These are phyloP conservation scores for Coemansia sp. DNA, from an alignment of 192 early-diverging fungal species.

Conservation along the genomic window DNA sequence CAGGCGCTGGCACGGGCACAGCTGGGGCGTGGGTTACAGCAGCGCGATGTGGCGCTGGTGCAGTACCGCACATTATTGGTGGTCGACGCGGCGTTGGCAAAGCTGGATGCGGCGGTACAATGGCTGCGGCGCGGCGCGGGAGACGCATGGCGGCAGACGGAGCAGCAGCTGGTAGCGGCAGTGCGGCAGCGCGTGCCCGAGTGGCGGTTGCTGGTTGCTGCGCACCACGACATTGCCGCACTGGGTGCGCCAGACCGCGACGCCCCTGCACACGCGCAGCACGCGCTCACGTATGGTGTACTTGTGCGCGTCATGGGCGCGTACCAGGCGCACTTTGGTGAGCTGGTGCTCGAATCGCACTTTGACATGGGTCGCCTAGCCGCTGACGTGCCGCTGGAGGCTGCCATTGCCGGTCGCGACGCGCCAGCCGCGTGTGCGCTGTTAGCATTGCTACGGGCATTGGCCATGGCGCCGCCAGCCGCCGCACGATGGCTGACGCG, in stretches of 20 bases:
- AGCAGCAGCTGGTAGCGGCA: constrained; percentile 29
- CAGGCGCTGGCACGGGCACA: constrained; percentile 15
- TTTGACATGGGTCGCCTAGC: constrained; percentile 45
- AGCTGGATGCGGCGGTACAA: constrained; percentile 24
- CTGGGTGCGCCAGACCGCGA: constrained; percentile 1
- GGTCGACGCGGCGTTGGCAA: constrained; percentile 35
- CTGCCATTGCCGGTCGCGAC: constrained; percentile 11
- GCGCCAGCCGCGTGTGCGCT: constrained; percentile 35
- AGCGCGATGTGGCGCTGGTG: constrained; percentile 24
- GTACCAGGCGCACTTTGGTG: constrained; percentile 43
- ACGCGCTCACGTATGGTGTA: constrained; percentile 24
- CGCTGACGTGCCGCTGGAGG: constrained; percentile 14
- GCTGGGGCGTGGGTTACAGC: constrained; percentile 37
- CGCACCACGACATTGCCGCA: constrained; percentile 21
- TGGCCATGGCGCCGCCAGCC: constrained; percentile 18
- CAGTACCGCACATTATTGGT: constrained; percentile 43
- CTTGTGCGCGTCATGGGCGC: constrained; percentile 44
- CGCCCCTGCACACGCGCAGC: constrained; percentile 2
- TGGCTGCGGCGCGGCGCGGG: constrained; percentile 5
- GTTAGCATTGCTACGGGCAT: constrained; percentile 24
- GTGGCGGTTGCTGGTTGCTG: constrained; percentile 24
- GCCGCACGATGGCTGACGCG: constrained; percentile 30
- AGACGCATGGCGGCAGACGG: constrained; percentile 23
- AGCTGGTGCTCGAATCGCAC: constrained; percentile 26
- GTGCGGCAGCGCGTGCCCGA: constrained; percentile 45